phyloP scores from a whole-genome alignment of 331 rosid species.

The Rosa hybrid region DNA sequence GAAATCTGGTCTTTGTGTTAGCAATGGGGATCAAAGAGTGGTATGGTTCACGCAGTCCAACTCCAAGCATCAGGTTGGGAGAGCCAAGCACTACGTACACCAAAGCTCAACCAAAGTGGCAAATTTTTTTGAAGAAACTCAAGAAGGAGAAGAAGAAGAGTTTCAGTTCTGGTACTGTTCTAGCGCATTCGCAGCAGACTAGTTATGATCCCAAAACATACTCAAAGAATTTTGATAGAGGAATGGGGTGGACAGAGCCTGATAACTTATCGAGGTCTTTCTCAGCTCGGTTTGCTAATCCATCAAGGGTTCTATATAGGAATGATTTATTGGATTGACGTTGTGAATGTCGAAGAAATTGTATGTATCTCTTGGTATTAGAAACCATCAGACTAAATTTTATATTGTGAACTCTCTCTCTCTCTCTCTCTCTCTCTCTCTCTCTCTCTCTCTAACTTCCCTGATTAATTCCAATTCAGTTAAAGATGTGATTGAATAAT shows the following conservation, averaged over 20 bases:
- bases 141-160: constrained; percentile 40
- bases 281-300: constrained; percentile 78
- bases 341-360: neutral
- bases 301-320: constrained; percentile 48
- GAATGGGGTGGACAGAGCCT: constrained; percentile 52
- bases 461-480: neutral
- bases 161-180: constrained; percentile 31
- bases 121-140: constrained; percentile 55
- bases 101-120: constrained; percentile 41
- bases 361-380: neutral
- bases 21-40: constrained; percentile 61
- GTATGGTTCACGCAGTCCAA: constrained; percentile 38
- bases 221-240: constrained; percentile 64
- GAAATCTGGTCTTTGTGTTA: neutral
- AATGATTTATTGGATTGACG: constrained; percentile 30
- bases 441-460: neutral
- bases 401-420: neutral
- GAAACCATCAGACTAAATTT: neutral
- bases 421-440: neutral
- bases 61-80: constrained; percentile 53
- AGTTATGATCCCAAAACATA: constrained; percentile 53
- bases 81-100: constrained; percentile 28
- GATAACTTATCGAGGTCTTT: constrained; percentile 64
- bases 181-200: constrained; percentile 17
- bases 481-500: neutral